A percentile compares a stretch with the other conserved stretches of the same genome.
Conservation (phyloP, 176 grass and related monocot species). For the Aegilops speltoides region DNA sequence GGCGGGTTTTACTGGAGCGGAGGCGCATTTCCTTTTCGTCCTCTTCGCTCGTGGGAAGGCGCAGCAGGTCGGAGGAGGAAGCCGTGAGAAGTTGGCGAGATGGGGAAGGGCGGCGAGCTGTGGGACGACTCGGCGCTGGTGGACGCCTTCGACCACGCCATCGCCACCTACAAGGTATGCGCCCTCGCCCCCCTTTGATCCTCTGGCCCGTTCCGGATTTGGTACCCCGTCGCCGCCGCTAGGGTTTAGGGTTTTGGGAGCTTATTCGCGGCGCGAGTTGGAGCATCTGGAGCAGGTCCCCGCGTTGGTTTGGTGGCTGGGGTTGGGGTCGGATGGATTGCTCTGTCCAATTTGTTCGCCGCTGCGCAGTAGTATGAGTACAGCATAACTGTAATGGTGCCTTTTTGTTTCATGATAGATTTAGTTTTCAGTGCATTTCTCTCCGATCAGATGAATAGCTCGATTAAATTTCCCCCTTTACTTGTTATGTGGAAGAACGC, state of each 20-base stretch:
- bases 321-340: neutral
- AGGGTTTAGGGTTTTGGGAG: constrained; percentile 33
- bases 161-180: constrained; percentile 64
- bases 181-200: neutral
- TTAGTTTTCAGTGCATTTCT: neutral
- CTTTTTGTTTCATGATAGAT: neutral
- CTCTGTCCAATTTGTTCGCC: neutral
- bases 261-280: neutral
- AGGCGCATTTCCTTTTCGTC: neutral
- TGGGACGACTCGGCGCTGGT: constrained; percentile 87
- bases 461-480: neutral
- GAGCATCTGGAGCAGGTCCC: neutral
- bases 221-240: neutral
- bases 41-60: neutral
- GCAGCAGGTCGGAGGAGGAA: neutral
- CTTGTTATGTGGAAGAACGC: neutral
- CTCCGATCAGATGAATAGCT: neutral
- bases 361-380: neutral
- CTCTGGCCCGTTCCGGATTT: neutral
- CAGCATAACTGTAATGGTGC: neutral
- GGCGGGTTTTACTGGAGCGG: neutral
- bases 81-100: neutral
- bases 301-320: neutral
- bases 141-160: constrained; percentile 70
- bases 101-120: constrained; percentile 72